Percentiles rank a stretch among this genome's conserved stretches.
These are phyloP conservation scores for Puccinia hordei DNA, from an alignment of 1,284 basidiomycete species.

Conservation along the genomic window DNA sequence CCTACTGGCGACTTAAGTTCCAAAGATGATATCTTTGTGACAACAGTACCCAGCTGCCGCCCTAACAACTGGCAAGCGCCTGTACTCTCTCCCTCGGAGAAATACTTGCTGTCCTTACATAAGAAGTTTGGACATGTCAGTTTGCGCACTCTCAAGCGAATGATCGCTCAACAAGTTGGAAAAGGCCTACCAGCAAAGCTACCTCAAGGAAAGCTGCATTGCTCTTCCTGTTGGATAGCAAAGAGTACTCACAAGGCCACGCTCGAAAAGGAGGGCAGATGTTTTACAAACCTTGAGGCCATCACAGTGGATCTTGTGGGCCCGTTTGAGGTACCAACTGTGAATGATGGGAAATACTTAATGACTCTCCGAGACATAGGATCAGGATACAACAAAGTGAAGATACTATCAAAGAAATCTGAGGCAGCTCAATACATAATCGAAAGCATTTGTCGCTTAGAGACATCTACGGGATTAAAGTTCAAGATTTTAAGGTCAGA, in stretches of 20 bases:
- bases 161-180: not conserved
- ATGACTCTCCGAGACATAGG: not conserved
- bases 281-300: not conserved
- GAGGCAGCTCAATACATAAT: not conserved
- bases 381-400: not conserved
- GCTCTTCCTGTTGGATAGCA: no score
- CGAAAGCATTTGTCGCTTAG: not conserved
- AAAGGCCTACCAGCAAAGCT: not conserved
- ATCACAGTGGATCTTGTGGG: not conserved
- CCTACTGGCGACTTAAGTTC: no score
- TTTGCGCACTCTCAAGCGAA: not conserved
- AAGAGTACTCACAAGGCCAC: no score
- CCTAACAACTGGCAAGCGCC: not conserved
- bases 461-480: not conserved
- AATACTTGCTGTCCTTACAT: slow-evolving; percentile 1
- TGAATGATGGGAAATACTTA: not conserved
- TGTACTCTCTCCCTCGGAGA: not conserved
- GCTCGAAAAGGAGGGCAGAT: not conserved
- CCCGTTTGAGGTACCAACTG: not conserved
- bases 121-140: slow-evolving; percentile 1
- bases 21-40: no score
- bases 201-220: not conserved
- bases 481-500: not conserved
- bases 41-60: not conserved
- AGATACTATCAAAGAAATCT: not conserved